Conservation (phyloP, 108 stramenopile genomes). For the Nitzschia sp. region DNA sequence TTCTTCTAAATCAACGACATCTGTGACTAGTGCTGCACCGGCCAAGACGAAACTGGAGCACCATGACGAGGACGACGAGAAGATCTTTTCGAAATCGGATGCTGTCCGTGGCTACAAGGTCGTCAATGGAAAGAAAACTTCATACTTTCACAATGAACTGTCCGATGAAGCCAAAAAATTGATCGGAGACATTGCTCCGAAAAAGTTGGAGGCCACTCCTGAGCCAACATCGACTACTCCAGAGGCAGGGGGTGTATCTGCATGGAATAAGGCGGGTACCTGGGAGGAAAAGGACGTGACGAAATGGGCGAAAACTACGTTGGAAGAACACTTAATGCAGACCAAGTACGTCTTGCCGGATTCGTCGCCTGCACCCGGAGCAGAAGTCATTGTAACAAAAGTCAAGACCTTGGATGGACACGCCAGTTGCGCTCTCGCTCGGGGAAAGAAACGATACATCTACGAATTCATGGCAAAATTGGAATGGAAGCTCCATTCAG, state of each 20-base stretch:
- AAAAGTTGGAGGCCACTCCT: conserved; percentile 58
- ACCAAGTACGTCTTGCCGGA: conserved; percentile 62
- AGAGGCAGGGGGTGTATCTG: conserved; percentile 14
- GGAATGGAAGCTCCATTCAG: conserved; percentile 56
- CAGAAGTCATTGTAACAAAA: conserved; percentile 35
- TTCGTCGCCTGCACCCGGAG: conserved; percentile 68
- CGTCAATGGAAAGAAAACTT: conserved; percentile 94
- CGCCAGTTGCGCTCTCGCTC: conserved; percentile 81
- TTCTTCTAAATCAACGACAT: background rate
- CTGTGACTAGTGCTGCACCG: conserved; percentile 4
- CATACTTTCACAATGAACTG: conserved; percentile 96
- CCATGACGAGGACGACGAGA: conserved; percentile 40
- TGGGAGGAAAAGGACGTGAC: conserved; percentile 93
- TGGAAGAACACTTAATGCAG: conserved; percentile 48
- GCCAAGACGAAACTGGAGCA: conserved; percentile 10
- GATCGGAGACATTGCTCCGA: conserved; percentile 96
- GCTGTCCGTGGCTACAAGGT: conserved; percentile 94
- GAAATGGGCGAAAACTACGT: conserved; percentile 79
- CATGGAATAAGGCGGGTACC: conserved; percentile 86
- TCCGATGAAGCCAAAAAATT: conserved; percentile 87
- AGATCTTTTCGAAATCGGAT: conserved; percentile 73
- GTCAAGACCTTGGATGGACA: conserved; percentile 70
- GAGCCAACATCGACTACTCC: background rate
- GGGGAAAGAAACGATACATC: conserved; percentile 92
- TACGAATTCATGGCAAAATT: conserved; percentile 83